A percentile compares a stretch with the other conserved stretches of the same genome.
phyloP scores from a whole-genome alignment of 2,329 filamentous ascomycete genomes.

The Fusarium sp. region DNA sequence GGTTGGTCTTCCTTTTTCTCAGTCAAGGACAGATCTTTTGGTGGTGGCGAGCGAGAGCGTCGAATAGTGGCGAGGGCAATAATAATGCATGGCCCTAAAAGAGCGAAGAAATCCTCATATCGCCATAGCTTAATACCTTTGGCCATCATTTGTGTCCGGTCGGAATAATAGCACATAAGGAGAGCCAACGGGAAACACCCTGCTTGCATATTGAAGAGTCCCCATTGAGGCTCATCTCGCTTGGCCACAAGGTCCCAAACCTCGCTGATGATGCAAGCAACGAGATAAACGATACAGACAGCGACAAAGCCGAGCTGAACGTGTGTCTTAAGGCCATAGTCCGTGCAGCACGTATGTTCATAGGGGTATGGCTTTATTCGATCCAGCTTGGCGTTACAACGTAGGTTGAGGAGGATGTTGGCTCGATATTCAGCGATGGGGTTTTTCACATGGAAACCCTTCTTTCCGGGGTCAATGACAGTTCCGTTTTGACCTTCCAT shows the following conservation, averaged over 20 bases:
- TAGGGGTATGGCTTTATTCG: conserved; percentile 57
- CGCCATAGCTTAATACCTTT: conserved; percentile 42
- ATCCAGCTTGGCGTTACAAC: conserved; percentile 62
- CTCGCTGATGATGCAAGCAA: conserved; percentile 21
- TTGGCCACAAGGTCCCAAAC: not conserved
- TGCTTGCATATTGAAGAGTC: conserved; percentile 31
- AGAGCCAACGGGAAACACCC: conserved; percentile 40
- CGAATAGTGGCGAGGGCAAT: conserved; percentile 26
- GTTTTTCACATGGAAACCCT: conserved; percentile 48
- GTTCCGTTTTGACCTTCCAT: conserved; percentile 16
- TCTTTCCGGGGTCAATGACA: conserved; percentile 21
- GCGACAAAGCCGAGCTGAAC: conserved; percentile 40
- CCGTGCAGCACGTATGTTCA: conserved; percentile 67
- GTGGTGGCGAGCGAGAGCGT: conserved; percentile 8
- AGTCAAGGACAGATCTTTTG: not conserved
- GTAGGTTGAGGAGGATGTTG: conserved; percentile 66
- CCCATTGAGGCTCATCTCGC: conserved; percentile 1
- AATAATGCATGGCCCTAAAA: conserved; percentile 21
- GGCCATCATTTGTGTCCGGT: conserved; percentile 46
- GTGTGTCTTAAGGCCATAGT: conserved; percentile 54
- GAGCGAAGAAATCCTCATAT: conserved; percentile 25
- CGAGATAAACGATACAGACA: conserved; percentile 24
- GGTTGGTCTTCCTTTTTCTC: conserved; percentile 9
- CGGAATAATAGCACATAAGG: conserved; percentile 45
- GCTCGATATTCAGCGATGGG: conserved; percentile 48